phyloP scores from a whole-genome alignment of 805 yeast genomes.

The Sugiyamaella valdiviana region DNA sequence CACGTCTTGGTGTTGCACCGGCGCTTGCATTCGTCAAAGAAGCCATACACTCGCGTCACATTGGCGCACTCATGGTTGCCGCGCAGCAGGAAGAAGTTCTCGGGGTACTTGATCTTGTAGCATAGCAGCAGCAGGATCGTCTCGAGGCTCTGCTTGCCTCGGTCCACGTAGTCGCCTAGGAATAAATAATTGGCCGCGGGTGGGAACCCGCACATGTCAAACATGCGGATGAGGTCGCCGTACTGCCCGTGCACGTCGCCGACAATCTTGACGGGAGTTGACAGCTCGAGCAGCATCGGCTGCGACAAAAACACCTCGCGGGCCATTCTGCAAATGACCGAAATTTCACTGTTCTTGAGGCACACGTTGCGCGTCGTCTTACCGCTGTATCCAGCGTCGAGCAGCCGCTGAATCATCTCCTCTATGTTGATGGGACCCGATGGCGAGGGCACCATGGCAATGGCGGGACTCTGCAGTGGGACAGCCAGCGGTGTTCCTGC shows the following conservation, averaged over 20 bases:
- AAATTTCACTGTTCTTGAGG: slow-evolving; percentile 82
- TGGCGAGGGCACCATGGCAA: slow-evolving; percentile 14
- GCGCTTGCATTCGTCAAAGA: slow-evolving; percentile 96
- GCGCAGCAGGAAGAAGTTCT: slow-evolving; percentile 83
- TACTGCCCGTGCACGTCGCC: slow-evolving; percentile 98
- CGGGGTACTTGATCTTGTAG: slow-evolving; percentile 94
- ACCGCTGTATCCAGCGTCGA: slow-evolving; percentile 95
- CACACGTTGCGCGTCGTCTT: slow-evolving; percentile 87
- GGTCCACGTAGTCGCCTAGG: slow-evolving; percentile 93
- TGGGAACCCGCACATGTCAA: slow-evolving; percentile 95
- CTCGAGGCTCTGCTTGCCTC: slow-evolving; percentile 94
- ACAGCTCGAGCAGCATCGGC: slow-evolving; percentile 80
- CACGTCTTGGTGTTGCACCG: slow-evolving; percentile 87
- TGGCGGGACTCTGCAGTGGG: slow-evolving; percentile 11
- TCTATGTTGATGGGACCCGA: slow-evolving; percentile 52
- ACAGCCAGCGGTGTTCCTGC: slow-evolving; percentile 24
- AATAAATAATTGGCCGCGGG: slow-evolving; percentile 89
- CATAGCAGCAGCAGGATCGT: slow-evolving; percentile 82
- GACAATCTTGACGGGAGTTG: slow-evolving; percentile 80
- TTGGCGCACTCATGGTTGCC: slow-evolving; percentile 98
- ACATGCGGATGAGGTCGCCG: slow-evolving; percentile 81
- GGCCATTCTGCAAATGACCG: slow-evolving; percentile 77
- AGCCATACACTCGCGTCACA: slow-evolving; percentile 94
- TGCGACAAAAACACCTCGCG: slow-evolving; percentile 85
- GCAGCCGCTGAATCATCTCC: slow-evolving; percentile 78